Percentiles rank a stretch among this genome's conserved stretches.
phyloP scores from a whole-genome alignment of 1,284 basidiomycete species.

The Psilocybe mexicana region DNA sequence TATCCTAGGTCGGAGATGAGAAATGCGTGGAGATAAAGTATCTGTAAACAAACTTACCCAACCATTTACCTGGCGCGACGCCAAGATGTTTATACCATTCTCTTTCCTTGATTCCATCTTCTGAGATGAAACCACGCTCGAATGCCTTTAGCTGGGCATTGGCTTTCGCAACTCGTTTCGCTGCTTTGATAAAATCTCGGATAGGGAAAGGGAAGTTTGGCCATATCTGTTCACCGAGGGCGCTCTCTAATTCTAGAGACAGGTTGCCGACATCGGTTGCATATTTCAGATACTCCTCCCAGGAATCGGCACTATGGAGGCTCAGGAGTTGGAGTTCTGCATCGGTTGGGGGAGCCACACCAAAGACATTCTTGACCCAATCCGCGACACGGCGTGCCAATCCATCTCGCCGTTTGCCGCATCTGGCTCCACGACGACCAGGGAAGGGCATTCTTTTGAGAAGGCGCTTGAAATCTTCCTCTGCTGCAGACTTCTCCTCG shows the following conservation, averaged over 20 bases:
- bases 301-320: conserved; percentile 27
- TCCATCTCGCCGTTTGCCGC: conserved; percentile 22
- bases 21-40: not conserved
- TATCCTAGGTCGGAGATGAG: conserved; percentile 53
- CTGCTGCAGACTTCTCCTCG: conserved; percentile 47
- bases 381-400: conserved; percentile 25
- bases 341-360: conserved; percentile 28
- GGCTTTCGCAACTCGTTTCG: conserved; percentile 59
- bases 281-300: conserved; percentile 30
- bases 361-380: conserved; percentile 35
- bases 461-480: conserved; percentile 42
- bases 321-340: conserved; percentile 21
- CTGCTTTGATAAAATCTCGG: conserved; percentile 56
- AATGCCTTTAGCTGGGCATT: conserved; percentile 78
- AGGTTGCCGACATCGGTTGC: conserved; percentile 19
- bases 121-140: conserved; percentile 84
- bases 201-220: conserved; percentile 32
- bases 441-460: conserved; percentile 35
- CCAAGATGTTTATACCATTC: conserved; percentile 86
- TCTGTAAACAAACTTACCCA: conserved; percentile 51
- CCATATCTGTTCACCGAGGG: conserved; percentile 8
- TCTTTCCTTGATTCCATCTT: conserved; percentile 71
- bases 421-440: conserved; percentile 24
- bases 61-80: conserved; percentile 89
- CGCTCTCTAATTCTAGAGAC: not conserved